These are phyloP conservation scores for Trichoderma brevicompactum DNA, from an alignment of 2,329 filamentous ascomycete genomes.

Conservation along the genomic window DNA sequence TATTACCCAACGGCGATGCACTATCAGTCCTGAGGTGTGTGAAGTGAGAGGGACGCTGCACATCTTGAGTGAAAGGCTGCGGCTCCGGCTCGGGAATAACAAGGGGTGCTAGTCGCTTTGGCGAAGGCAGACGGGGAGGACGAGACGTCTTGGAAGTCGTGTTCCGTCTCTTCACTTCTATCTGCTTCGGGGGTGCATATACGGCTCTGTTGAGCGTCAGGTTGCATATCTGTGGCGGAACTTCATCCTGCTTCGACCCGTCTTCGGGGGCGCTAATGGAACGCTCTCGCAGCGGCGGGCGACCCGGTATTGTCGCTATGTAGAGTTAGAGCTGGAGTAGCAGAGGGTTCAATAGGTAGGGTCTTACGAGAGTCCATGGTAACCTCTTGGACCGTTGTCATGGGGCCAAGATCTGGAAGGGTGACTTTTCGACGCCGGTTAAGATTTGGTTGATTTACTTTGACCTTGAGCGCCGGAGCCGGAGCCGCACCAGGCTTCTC, in stretches of 20 bases:
- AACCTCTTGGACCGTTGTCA: constrained; percentile 70
- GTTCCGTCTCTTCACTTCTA: constrained; percentile 28
- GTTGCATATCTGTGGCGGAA: neutral
- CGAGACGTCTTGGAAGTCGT: constrained; percentile 14
- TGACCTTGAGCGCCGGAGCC: constrained; percentile 52
- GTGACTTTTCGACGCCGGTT: constrained; percentile 65
- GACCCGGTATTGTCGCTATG: constrained; percentile 68
- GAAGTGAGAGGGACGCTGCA: neutral
- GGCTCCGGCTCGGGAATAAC: constrained; percentile 52
- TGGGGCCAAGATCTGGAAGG: constrained; percentile 66
- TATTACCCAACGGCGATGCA: constrained; percentile 48
- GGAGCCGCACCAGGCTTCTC: constrained; percentile 45
- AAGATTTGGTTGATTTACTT: constrained; percentile 62
- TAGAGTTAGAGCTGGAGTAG: neutral
- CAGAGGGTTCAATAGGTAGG: neutral
- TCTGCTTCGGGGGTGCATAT: constrained; percentile 33
- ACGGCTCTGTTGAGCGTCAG: constrained; percentile 29
- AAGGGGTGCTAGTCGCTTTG: constrained; percentile 59
- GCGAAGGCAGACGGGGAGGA: constrained; percentile 45
- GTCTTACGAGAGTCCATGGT: constrained; percentile 72
- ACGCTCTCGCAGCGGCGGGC: constrained; percentile 66
- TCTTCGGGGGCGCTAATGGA: constrained; percentile 62
- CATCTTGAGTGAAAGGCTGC: neutral
- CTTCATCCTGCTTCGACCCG: neutral
- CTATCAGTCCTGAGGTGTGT: constrained; percentile 53